These are phyloP conservation scores for Agrocybe praecox DNA, from an alignment of 768 basidiomycete species.

Conservation along the genomic window DNA sequence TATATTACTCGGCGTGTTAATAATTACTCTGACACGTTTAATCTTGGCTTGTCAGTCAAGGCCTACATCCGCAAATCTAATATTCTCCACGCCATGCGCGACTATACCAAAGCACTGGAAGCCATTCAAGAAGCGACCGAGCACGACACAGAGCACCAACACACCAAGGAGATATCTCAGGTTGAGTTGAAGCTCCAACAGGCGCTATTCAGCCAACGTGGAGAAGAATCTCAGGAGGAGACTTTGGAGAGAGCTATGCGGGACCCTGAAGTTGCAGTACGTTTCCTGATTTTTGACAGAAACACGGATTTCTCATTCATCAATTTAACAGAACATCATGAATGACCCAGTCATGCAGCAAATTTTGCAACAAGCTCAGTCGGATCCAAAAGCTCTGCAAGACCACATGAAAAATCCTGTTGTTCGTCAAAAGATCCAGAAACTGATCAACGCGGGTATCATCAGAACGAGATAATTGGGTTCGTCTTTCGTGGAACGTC, in stretches of 20 bases:
- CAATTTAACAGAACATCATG: slow-evolving; percentile 68
- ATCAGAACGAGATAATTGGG: slow-evolving; percentile 75
- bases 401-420: slow-evolving; percentile 96
- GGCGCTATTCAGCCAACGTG: slow-evolving; percentile 77
- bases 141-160: slow-evolving; percentile 80
- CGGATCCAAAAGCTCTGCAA: slow-evolving; percentile 84
- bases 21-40: slow-evolving; percentile 1
- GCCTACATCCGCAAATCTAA: slow-evolving; percentile 93
- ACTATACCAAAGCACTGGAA: slow-evolving; percentile 85
- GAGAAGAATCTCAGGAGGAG: slow-evolving; percentile 89
- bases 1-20: background rate
- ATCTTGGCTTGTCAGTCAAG: slow-evolving; percentile 61
- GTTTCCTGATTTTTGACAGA: slow-evolving; percentile 28
- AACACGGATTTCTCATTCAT: slow-evolving; percentile 3
- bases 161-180: slow-evolving; percentile 79
- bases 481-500: background rate
- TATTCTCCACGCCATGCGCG: slow-evolving; percentile 88
- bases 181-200: slow-evolving; percentile 81
- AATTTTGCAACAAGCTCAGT: slow-evolving; percentile 93
- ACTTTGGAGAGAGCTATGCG: slow-evolving; percentile 93
- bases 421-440: slow-evolving; percentile 81
- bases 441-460: slow-evolving; percentile 90
- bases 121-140: slow-evolving; percentile 78
- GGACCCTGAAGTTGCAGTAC: slow-evolving; percentile 92
- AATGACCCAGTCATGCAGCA: slow-evolving; percentile 91